Percentiles rank a stretch among this genome's conserved stretches.
Evolutionary conservation across 495 filamentous ascomycete species (phyloP).

Genomic region (Trichoderma gamsii): DNA sequence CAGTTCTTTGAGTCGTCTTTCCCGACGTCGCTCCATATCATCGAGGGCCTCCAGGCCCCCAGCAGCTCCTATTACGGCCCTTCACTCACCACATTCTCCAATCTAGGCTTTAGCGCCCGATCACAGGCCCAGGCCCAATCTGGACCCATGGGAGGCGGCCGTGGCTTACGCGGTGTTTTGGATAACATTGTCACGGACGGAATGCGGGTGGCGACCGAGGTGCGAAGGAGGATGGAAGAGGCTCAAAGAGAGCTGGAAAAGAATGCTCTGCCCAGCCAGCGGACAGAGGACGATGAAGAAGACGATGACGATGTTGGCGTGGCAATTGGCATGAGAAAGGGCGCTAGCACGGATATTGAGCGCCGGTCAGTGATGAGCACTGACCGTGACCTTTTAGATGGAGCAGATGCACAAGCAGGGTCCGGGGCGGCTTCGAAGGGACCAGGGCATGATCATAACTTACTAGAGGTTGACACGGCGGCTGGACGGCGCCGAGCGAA

Average conservation of each 20-base stretch:
- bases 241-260: conserved; percentile 79
- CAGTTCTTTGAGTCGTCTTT: conserved; percentile 87
- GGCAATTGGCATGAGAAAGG: conserved; percentile 15
- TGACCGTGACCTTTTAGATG: conserved; percentile 72
- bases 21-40: conserved; percentile 56
- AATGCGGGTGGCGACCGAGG: conserved; percentile 89
- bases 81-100: conserved; percentile 75
- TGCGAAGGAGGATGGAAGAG: conserved; percentile 86
- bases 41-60: conserved; percentile 37
- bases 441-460: background rate
- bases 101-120: conserved; percentile 49
- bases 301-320: conserved; percentile 59
- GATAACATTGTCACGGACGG: conserved; percentile 97
- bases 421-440: conserved; percentile 23
- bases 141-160: conserved; percentile 55
- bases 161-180: conserved; percentile 82
- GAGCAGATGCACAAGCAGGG: conserved; percentile 65
- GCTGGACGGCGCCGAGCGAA: background rate
- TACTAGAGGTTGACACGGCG: conserved; percentile 15
- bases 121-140: conserved; percentile 33
- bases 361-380: conserved; percentile 61
- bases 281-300: conserved; percentile 69
- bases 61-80: conserved; percentile 29
- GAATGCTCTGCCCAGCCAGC: conserved; percentile 57
- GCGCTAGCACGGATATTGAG: conserved; percentile 35